A percentile compares a stretch with the other conserved stretches of the same genome.
These are phyloP conservation scores for Sporopachydermia lactativora DNA, from an alignment of 805 yeast species.

Conservation along the genomic window DNA sequence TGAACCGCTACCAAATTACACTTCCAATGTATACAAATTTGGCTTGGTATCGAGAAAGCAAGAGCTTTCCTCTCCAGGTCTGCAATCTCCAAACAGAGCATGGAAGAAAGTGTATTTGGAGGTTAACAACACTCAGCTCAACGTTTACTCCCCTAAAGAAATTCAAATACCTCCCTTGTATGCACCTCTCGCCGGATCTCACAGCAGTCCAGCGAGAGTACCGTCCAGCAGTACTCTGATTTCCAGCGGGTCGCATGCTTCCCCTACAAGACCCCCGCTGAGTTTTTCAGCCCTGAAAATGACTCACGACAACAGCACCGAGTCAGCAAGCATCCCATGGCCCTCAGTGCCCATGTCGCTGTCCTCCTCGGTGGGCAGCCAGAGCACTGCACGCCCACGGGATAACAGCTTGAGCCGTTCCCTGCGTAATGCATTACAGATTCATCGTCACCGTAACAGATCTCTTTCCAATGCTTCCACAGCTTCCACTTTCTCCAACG, in stretches of 20 bases:
- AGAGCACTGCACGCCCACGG: not conserved
- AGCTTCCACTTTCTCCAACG: not conserved
- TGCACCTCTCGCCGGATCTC: too few relatives aligned
- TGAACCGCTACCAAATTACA: slow-evolving; percentile 46
- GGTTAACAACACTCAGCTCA: slow-evolving; percentile 76
- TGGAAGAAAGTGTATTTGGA: slow-evolving; percentile 66
- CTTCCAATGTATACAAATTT: slow-evolving; percentile 48
- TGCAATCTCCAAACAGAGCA: slow-evolving; percentile 44
- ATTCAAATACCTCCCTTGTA: not conserved
- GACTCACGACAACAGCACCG: slow-evolving; percentile 16
- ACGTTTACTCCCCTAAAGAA: slow-evolving; percentile 32
- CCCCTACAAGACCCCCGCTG: too few relatives aligned
- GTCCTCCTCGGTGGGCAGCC: not conserved
- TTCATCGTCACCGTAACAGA: slow-evolving; percentile 18
- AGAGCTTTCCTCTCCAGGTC: slow-evolving; percentile 73
- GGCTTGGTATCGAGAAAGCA: slow-evolving; percentile 48
- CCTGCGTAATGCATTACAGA: slow-evolving; percentile 9
- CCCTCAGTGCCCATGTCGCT: slow-evolving; percentile 3
- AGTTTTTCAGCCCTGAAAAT: slow-evolving; percentile 13
- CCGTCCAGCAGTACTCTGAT: too few relatives aligned
- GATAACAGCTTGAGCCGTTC: not conserved
- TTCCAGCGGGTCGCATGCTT: too few relatives aligned
- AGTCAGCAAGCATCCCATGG: slow-evolving; percentile 18
- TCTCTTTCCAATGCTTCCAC: slow-evolving; percentile 6
- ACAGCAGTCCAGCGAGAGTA: too few relatives aligned